Evolutionary conservation across 805 yeast genomes (phyloP).

Genomic region (Candida sithepensis): DNA sequence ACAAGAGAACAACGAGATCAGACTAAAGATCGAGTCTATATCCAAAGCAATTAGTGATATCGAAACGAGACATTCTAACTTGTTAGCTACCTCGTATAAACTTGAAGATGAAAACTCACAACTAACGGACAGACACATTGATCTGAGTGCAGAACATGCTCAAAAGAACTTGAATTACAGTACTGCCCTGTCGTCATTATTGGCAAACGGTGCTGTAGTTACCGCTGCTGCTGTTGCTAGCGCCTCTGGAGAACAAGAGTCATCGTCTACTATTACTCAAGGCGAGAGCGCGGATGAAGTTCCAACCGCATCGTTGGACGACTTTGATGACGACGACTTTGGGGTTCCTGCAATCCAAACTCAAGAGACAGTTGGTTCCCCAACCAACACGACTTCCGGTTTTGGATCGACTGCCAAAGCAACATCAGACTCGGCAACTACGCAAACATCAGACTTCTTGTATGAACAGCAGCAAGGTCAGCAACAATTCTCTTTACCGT

Average conservation of each 20-base stretch:
- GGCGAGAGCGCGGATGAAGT: slow-evolving; percentile 22
- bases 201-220: slow-evolving; percentile 22
- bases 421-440: slow-evolving; percentile 40
- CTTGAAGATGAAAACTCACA: slow-evolving; percentile 39
- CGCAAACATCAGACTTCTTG: slow-evolving; percentile 45
- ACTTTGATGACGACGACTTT: slow-evolving; percentile 25
- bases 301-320: slow-evolving; percentile 32
- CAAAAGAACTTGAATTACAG: slow-evolving; percentile 29
- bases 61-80: slow-evolving; percentile 22
- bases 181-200: slow-evolving; percentile 24
- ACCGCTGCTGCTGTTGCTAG: slow-evolving; percentile 14
- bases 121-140: slow-evolving; percentile 34
- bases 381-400: slow-evolving; percentile 20
- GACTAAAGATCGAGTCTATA: slow-evolving; percentile 21
- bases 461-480: slow-evolving; percentile 18
- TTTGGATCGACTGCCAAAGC: slow-evolving; percentile 18
- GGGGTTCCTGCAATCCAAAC: slow-evolving; percentile 16
- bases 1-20: slow-evolving; percentile 39
- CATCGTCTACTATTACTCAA: not conserved
- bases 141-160: slow-evolving; percentile 29
- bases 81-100: slow-evolving; percentile 18
- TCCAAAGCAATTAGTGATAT: slow-evolving; percentile 25
- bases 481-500: slow-evolving; percentile 33
- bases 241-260: not conserved
- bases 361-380: slow-evolving; percentile 16